Conservation (phyloP, 352 stramenopile genomes). For the Phytophthora rubi region DNA sequence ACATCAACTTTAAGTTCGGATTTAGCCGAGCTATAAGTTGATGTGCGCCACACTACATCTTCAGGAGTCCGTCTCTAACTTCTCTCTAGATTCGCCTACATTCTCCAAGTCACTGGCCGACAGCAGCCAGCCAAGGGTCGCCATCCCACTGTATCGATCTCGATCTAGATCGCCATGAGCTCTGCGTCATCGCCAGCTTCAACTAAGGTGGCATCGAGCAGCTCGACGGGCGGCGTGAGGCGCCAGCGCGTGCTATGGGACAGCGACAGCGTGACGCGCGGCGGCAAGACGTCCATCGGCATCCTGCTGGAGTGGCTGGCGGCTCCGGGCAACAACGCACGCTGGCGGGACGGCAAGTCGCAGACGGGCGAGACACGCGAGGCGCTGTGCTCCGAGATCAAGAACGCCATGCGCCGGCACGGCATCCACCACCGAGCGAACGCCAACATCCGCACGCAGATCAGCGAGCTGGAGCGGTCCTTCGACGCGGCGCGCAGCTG, state of each 20-base stretch:
- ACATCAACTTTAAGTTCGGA: no score
- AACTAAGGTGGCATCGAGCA: not conserved
- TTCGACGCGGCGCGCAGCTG: slow-evolving; percentile 63
- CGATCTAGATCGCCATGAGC: not conserved
- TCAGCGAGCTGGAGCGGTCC: slow-evolving; percentile 75
- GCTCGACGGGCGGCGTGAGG: slow-evolving; percentile 12
- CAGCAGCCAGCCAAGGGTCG: not conserved
- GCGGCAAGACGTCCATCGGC: slow-evolving; percentile 76
- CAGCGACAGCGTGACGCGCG: slow-evolving; percentile 64
- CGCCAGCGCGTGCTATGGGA: slow-evolving; percentile 83
- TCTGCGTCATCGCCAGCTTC: slow-evolving; percentile 17
- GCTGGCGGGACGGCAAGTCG: slow-evolving; percentile 71
- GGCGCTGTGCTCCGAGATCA: slow-evolving; percentile 77
- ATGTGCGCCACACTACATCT: slow-evolving; percentile 3
- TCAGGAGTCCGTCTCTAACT: no score
- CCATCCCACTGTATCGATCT: not conserved
- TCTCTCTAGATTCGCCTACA: slow-evolving; percentile 19
- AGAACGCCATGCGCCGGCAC: slow-evolving; percentile 59
- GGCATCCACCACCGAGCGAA: slow-evolving; percentile 78
- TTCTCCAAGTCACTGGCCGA: slow-evolving; percentile 4
- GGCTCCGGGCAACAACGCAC: slow-evolving; percentile 65
- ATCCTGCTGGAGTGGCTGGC: slow-evolving; percentile 76
- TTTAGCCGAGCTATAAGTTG: no score
- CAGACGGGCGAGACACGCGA: slow-evolving; percentile 76
- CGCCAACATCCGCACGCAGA: slow-evolving; percentile 83